Evolutionary conservation across 352 stramenopile genomes (phyloP).

Genomic region (Phytopythium oedochilum): DNA sequence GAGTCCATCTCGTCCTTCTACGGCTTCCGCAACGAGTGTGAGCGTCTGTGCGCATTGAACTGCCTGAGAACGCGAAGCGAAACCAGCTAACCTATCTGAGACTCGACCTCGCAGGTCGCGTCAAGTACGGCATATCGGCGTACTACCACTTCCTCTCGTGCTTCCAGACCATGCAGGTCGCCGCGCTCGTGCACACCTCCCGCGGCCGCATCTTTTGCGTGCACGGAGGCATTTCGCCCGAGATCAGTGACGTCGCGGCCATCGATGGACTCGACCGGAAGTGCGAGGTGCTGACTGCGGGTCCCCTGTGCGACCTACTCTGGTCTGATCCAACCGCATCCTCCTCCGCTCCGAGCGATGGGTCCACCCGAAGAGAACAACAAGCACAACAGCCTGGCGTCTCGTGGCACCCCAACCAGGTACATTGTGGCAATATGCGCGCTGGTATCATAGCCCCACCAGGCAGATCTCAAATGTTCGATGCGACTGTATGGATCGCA

Average conservation of each 20-base stretch:
- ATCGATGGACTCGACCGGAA: constrained; percentile 60
- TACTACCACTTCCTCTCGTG: constrained; percentile 83
- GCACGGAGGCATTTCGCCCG: constrained; percentile 64
- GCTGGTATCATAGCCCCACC: neutral
- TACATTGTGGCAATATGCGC: neutral
- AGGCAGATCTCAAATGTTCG: neutral
- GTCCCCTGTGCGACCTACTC: constrained; percentile 66
- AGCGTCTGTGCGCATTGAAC: neutral
- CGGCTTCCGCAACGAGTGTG: constrained; percentile 79
- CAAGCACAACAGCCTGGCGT: too few relatives aligned
- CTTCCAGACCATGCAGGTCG: constrained; percentile 71
- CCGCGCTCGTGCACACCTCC: constrained; percentile 41
- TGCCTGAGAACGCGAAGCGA: too few relatives aligned
- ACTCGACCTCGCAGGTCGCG: constrained; percentile 32
- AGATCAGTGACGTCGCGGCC: constrained; percentile 38
- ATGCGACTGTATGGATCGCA: constrained; percentile 4
- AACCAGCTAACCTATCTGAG: too few relatives aligned
- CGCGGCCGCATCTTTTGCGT: constrained; percentile 59
- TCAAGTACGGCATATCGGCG: constrained; percentile 74
- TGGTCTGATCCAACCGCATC: constrained; percentile 65
- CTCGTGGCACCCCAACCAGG: constrained; percentile 21
- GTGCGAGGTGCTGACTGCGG: constrained; percentile 53
- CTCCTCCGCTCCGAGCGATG: neutral
- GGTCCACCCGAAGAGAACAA: too few relatives aligned
- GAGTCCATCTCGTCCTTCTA: constrained; percentile 87